These are phyloP conservation scores for Botrytis galanthina DNA, from an alignment of 2,329 filamentous ascomycete genomes.

Conservation along the genomic window DNA sequence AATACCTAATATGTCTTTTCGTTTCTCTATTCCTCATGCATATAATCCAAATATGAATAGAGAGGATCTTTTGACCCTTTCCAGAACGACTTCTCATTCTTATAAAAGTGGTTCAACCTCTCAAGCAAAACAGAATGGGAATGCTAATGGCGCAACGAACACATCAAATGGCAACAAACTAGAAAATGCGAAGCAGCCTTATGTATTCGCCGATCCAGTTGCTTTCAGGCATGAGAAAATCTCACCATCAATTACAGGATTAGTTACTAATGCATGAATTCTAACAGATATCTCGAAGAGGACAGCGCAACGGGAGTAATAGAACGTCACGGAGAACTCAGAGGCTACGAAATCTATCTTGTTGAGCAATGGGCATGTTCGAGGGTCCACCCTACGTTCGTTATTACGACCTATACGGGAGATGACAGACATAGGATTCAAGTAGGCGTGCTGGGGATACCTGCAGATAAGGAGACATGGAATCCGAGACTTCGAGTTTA, in stretches of 20 bases:
- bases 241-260: neutral
- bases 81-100: slow-evolving; percentile 30
- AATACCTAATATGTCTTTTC: slow-evolving; percentile 30
- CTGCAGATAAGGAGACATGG: slow-evolving; percentile 76
- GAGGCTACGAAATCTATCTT: slow-evolving; percentile 88
- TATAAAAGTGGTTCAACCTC: slow-evolving; percentile 25
- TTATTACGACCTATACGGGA: slow-evolving; percentile 91
- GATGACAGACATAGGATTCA: slow-evolving; percentile 75
- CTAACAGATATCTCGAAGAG: slow-evolving; percentile 72
- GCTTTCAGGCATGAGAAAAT: slow-evolving; percentile 50
- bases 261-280: slow-evolving; percentile 16
- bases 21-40: slow-evolving; percentile 28
- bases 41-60: slow-evolving; percentile 37
- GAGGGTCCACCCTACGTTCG: slow-evolving; percentile 80
- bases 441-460: slow-evolving; percentile 78
- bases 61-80: slow-evolving; percentile 35
- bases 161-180: slow-evolving; percentile 15
- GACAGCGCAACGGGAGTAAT: slow-evolving; percentile 74
- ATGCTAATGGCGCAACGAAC: slow-evolving; percentile 1
- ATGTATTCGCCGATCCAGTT: slow-evolving; percentile 65
- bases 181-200: slow-evolving; percentile 29
- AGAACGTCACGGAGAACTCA: slow-evolving; percentile 65
- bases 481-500: slow-evolving; percentile 76
- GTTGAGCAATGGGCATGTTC: slow-evolving; percentile 99
- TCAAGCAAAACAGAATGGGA: slow-evolving; percentile 24